These are phyloP conservation scores for Rugonectria rugulosa DNA, from an alignment of 2,329 filamentous ascomycete genomes.

Conservation along the genomic window DNA sequence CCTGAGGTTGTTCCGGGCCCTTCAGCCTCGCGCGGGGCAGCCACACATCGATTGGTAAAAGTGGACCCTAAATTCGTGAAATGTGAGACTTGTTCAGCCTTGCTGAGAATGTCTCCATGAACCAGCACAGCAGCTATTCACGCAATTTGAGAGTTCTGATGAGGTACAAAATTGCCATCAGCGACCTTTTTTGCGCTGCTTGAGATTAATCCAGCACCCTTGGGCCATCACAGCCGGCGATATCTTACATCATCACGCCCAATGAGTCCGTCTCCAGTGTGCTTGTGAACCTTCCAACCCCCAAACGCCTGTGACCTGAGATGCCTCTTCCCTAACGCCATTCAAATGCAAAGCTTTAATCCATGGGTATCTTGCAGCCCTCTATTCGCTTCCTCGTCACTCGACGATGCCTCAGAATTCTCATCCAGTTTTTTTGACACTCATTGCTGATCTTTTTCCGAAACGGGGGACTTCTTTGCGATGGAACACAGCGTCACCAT, in stretches of 20 bases:
- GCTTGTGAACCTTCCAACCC: too few species aligned
- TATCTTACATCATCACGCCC: too few species aligned
- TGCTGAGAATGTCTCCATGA: neutral
- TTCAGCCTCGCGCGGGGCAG: constrained; percentile 19
- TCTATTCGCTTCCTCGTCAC: neutral
- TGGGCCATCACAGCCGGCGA: too few species aligned
- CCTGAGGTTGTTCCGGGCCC: constrained; percentile 16
- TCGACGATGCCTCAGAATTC: neutral
- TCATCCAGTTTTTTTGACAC: constrained; percentile 33
- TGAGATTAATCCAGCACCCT: too few species aligned
- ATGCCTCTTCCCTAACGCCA: too few species aligned
- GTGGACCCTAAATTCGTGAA: neutral
- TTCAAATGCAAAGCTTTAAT: neutral
- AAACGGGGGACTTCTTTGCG: constrained; percentile 61
- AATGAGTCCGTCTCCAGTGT: too few species aligned
- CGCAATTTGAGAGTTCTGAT: too few species aligned
- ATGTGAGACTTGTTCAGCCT: constrained; percentile 2
- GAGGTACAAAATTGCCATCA: too few species aligned
- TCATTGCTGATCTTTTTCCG: constrained; percentile 49
- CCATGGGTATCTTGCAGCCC: constrained; percentile 12
- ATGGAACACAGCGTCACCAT: constrained; percentile 60
- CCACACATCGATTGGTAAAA: constrained; percentile 1
- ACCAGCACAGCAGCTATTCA: too few species aligned
- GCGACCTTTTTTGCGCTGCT: too few species aligned
- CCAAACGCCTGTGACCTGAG: too few species aligned